Conservation (phyloP, 2,329 filamentous ascomycete species). For the Exophiala dermatitidis region DNA sequence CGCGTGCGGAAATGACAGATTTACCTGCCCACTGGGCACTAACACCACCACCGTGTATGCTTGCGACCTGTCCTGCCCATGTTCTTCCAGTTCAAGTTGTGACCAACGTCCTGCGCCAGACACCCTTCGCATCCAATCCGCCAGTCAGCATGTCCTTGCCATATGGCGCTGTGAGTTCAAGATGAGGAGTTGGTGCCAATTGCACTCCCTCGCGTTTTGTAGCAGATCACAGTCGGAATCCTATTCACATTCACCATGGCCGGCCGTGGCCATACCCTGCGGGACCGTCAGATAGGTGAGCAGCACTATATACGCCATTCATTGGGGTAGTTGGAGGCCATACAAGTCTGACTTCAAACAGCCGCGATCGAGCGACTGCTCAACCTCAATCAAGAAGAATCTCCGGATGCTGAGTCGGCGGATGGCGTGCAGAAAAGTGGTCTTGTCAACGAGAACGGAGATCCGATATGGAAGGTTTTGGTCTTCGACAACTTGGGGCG, state of each 20-base stretch:
- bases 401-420: conserved; percentile 33
- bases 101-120: neutral
- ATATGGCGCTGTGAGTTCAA: conserved; percentile 2
- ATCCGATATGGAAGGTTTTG: conserved; percentile 95
- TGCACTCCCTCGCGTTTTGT: neutral
- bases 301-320: conserved; percentile 26
- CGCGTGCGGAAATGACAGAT: conserved; percentile 8
- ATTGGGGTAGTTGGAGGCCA: conserved; percentile 23
- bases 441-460: conserved; percentile 68
- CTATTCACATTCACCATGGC: conserved; percentile 17
- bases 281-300: conserved; percentile 65
- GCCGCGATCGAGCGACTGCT: conserved; percentile 92
- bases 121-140: neutral
- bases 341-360: conserved; percentile 35
- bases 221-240: neutral
- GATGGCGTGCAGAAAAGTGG: conserved; percentile 54
- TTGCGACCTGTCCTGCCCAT: neutral
- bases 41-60: neutral
- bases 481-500: conserved; percentile 88
- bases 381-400: conserved; percentile 71
- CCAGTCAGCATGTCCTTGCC: conserved; percentile 2
- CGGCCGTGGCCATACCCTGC: conserved; percentile 46
- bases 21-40: neutral
- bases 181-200: conserved; percentile 1
- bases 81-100: neutral